A percentile compares a stretch with the other conserved stretches of the same genome.
phyloP scores from a whole-genome alignment of 352 stramenopile species.

The Pythium periplocum region DNA sequence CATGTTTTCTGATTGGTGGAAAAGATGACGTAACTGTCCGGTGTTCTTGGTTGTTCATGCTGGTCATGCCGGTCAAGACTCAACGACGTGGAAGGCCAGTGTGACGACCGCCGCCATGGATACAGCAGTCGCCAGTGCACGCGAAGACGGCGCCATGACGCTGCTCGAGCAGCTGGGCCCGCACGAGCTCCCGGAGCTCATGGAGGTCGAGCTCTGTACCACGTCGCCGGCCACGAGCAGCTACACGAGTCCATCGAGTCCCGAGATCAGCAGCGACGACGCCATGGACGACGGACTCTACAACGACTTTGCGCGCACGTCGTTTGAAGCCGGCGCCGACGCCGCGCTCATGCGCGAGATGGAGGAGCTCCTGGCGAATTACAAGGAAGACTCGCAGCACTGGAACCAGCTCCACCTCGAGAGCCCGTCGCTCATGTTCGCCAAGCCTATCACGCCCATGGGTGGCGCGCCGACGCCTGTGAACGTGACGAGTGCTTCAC shows the following conservation, averaged over 20 bases:
- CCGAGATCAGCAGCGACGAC: not conserved
- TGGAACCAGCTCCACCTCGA: constrained; percentile 16
- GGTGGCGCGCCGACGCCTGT: too few species aligned
- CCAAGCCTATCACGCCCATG: not conserved
- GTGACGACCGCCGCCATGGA: too few species aligned
- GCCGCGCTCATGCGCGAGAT: constrained; percentile 16
- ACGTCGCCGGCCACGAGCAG: too few species aligned
- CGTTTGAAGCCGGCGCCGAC: constrained; percentile 11
- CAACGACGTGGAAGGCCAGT: too few species aligned
- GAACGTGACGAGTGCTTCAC: not conserved
- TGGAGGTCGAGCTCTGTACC: not conserved
- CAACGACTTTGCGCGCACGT: constrained; percentile 2
- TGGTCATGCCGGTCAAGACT: too few species aligned
- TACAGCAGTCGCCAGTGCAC: too few species aligned
- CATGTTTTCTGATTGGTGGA: too few species aligned
- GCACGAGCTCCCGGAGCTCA: constrained; percentile 6
- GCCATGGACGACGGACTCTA: constrained; percentile 10
- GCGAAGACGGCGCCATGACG: too few species aligned
- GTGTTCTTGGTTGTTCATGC: too few species aligned
- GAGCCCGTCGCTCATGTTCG: constrained; percentile 14
- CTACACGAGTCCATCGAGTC: too few species aligned
- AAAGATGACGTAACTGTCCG: too few species aligned
- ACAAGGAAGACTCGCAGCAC: constrained; percentile 1
- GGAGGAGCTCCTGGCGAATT: constrained; percentile 12
- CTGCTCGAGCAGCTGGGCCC: not conserved